phyloP scores from a whole-genome alignment of 805 yeast genomes.

The Kluyveromyces nonfermentans region DNA sequence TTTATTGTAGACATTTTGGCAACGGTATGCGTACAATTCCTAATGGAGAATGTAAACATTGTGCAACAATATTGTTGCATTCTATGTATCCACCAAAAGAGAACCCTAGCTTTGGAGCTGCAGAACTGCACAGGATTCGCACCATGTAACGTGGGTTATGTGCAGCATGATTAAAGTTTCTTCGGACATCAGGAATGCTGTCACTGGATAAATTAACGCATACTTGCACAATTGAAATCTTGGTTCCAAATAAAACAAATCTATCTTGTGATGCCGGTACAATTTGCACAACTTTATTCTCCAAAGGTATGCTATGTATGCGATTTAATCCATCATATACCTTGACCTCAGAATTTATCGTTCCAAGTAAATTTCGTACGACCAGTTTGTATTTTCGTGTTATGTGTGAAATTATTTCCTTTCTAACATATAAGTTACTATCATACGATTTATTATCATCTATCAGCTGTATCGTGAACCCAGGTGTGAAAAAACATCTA shows the following conservation, averaged over 20 bases:
- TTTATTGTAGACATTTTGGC: not conserved
- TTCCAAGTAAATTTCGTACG: not conserved
- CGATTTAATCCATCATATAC: not conserved
- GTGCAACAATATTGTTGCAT: not conserved
- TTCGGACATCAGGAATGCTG: not conserved
- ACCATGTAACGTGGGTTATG: not conserved
- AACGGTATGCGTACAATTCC: not conserved
- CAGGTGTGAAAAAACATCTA: not conserved
- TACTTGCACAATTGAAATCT: not conserved
- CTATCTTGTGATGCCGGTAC: slow-evolving; percentile 2
- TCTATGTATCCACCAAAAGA: not conserved
- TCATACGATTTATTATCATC: not conserved
- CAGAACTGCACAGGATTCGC: not conserved
- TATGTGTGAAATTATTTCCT: not conserved
- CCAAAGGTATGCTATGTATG: not conserved
- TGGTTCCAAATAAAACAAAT: slow-evolving; percentile 1
- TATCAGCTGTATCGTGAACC: not conserved
- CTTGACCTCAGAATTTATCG: not conserved
- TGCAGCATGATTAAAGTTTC: not conserved
- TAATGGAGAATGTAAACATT: not conserved
- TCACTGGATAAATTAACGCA: not conserved
- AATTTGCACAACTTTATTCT: not conserved
- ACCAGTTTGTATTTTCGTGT: not conserved
- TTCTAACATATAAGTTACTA: not conserved
- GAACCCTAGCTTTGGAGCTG: not conserved